Evolutionary conservation across 257 asterid genomes (phyloP).

Genomic region (Echium plantagineum): DNA sequence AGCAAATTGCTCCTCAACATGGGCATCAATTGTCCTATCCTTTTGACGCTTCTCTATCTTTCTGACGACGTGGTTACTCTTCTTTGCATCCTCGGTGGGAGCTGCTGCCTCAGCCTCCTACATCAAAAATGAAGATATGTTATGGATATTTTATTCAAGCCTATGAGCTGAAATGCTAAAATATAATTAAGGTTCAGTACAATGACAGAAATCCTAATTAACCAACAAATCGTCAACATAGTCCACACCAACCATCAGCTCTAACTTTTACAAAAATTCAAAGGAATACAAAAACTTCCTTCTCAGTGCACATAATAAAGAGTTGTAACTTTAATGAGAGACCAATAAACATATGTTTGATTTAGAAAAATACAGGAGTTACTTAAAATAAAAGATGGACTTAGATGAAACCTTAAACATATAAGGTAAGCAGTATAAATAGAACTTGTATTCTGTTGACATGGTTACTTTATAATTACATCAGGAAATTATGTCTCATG

Average conservation of each 20-base stretch:
- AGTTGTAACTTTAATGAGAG: neutral
- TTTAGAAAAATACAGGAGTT: too few species aligned
- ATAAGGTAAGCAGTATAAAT: neutral
- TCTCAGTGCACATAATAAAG: too few species aligned
- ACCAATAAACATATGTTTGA: neutral
- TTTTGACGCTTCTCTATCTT: constrained; percentile 34
- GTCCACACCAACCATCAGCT: too few species aligned
- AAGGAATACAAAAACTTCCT: neutral
- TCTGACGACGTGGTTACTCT: constrained; percentile 42
- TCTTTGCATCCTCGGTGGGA: constrained; percentile 34
- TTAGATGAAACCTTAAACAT: too few species aligned
- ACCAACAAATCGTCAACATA: too few species aligned
- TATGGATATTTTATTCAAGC: neutral
- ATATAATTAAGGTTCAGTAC: neutral
- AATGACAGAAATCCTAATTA: neutral
- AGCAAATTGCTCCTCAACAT: constrained; percentile 46
- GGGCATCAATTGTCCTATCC: constrained; percentile 42
- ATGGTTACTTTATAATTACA: too few species aligned
- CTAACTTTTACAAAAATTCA: too few species aligned
- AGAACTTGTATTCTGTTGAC: too few species aligned
- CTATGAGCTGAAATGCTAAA: too few species aligned
- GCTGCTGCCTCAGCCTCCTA: constrained; percentile 39
- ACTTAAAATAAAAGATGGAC: too few species aligned
- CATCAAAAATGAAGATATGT: neutral
- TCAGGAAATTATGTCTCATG: neutral